These are phyloP conservation scores for Cladosporium austrohemisphaericum DNA, from an alignment of 2,329 filamentous ascomycete species.

Conservation along the genomic window DNA sequence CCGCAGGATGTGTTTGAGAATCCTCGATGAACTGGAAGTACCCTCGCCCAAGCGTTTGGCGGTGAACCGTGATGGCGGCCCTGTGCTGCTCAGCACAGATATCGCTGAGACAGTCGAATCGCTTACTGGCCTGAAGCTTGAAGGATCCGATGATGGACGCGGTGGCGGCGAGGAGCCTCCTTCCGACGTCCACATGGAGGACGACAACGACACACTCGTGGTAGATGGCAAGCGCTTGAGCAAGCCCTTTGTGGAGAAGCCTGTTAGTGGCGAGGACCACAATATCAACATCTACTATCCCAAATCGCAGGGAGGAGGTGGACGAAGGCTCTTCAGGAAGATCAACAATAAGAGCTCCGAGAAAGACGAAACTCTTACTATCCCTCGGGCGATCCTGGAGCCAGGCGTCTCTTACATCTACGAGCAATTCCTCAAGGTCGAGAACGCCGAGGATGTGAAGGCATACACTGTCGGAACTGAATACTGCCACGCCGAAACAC, in stretches of 20 bases:
- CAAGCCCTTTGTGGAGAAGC: slow-evolving; percentile 98
- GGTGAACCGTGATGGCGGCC: slow-evolving; percentile 89
- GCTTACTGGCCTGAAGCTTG: slow-evolving; percentile 71
- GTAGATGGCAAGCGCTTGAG: slow-evolving; percentile 78
- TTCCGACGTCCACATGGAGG: slow-evolving; percentile 75
- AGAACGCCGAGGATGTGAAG: slow-evolving; percentile 97
- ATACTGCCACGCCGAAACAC: slow-evolving; percentile 94
- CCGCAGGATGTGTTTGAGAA: slow-evolving; percentile 78
- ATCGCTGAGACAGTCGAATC: slow-evolving; percentile 76
- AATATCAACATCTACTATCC: slow-evolving; percentile 99
- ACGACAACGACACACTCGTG: slow-evolving; percentile 80
- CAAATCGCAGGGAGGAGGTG: slow-evolving; percentile 79
- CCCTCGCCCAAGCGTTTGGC: slow-evolving; percentile 85
- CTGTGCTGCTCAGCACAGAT: slow-evolving; percentile 71
- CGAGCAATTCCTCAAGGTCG: slow-evolving; percentile 93
- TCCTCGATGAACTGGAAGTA: slow-evolving; percentile 85
- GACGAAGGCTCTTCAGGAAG: slow-evolving; percentile 88
- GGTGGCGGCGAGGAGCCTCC: slow-evolving; percentile 56
- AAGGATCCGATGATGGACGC: slow-evolving; percentile 65
- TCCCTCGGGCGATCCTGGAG: slow-evolving; percentile 79
- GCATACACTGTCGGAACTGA: slow-evolving; percentile 92
- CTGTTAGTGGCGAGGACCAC: slow-evolving; percentile 96
- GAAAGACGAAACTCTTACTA: slow-evolving; percentile 70
- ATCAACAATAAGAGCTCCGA: slow-evolving; percentile 99
- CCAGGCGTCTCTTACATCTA: slow-evolving; percentile 84